These are phyloP conservation scores for Aspergillus sp. DNA, from an alignment of 2,329 filamentous ascomycete genomes.

Conservation along the genomic window DNA sequence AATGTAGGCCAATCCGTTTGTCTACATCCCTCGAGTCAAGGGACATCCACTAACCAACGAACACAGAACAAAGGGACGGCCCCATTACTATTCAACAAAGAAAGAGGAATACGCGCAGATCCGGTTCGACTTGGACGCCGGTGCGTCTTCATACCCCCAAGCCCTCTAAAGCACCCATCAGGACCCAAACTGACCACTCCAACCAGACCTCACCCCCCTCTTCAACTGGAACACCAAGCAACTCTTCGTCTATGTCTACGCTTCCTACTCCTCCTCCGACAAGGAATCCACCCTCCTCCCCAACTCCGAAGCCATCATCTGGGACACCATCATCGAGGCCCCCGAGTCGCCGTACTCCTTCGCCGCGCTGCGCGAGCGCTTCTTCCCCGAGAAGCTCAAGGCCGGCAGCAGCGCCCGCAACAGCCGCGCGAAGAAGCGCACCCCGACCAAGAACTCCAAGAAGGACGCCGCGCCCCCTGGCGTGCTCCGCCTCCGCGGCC, in stretches of 20 bases:
- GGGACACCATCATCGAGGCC: constrained; percentile 89
- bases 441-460: constrained; percentile 21
- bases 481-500: constrained; percentile 73
- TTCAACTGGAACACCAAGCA: constrained; percentile 99
- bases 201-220: constrained; percentile 74
- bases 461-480: constrained; percentile 47
- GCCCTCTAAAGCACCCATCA: background rate
- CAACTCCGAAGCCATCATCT: constrained; percentile 73
- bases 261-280: constrained; percentile 57
- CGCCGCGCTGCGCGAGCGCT: constrained; percentile 35
- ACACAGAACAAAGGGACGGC: constrained; percentile 75
- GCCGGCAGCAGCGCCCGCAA: background rate
- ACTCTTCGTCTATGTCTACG: constrained; percentile 93
- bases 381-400: constrained; percentile 26
- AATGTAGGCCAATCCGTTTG: constrained; percentile 60
- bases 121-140: constrained; percentile 85
- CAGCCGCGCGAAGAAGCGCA: constrained; percentile 20
- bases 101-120: constrained; percentile 96
- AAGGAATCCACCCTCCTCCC: constrained; percentile 20
- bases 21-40: background rate
- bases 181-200: background rate
- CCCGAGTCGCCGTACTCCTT: constrained; percentile 45
- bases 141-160: constrained; percentile 33
- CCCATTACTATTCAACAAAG: constrained; percentile 92
- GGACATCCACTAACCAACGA: constrained; percentile 6